A percentile compares a stretch with the other conserved stretches of the same genome.
phyloP scores from a whole-genome alignment of 2,329 filamentous ascomycete genomes.

The Byssochlamys sp. region DNA sequence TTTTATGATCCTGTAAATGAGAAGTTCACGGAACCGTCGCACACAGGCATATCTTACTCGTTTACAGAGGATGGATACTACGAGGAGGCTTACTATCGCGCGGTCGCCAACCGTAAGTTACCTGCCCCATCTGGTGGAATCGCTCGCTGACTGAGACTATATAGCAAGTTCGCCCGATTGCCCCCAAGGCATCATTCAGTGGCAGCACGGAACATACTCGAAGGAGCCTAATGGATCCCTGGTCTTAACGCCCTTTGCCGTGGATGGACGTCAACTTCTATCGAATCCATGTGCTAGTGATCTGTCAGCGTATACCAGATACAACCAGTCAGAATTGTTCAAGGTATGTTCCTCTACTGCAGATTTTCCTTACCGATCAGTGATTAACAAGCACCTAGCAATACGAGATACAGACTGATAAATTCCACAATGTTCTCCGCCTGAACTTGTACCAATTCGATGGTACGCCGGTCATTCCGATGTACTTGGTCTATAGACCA shows the following conservation, averaged over 20 bases:
- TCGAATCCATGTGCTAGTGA: constrained; percentile 55
- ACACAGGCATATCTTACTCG: constrained; percentile 64
- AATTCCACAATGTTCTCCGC: constrained; percentile 52
- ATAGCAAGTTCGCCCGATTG: constrained; percentile 52
- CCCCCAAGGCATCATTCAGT: constrained; percentile 58
- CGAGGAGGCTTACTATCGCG: constrained; percentile 61
- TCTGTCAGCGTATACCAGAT: constrained; percentile 52
- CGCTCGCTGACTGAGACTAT: constrained; percentile 8
- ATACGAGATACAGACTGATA: constrained; percentile 43
- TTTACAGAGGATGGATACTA: constrained; percentile 59
- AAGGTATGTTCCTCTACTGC: constrained; percentile 35
- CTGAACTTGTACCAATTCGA: constrained; percentile 57
- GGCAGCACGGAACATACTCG: constrained; percentile 59
- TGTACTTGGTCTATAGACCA: constrained; percentile 55
- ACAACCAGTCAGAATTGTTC: constrained; percentile 56
- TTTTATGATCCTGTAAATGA: constrained; percentile 63
- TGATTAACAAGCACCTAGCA: constrained; percentile 16
- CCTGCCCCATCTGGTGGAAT: background rate
- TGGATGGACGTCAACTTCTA: constrained; percentile 58
- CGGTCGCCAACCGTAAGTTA: constrained; percentile 56
- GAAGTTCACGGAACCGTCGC: constrained; percentile 54
- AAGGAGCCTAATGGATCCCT: constrained; percentile 51
- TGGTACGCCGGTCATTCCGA: constrained; percentile 55
- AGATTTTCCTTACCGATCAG: constrained; percentile 3
- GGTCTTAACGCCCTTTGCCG: constrained; percentile 49